Evolutionary conservation across 169 alveolate genomes (phyloP).

Genomic region (Perkinsus chesapeaki): DNA sequence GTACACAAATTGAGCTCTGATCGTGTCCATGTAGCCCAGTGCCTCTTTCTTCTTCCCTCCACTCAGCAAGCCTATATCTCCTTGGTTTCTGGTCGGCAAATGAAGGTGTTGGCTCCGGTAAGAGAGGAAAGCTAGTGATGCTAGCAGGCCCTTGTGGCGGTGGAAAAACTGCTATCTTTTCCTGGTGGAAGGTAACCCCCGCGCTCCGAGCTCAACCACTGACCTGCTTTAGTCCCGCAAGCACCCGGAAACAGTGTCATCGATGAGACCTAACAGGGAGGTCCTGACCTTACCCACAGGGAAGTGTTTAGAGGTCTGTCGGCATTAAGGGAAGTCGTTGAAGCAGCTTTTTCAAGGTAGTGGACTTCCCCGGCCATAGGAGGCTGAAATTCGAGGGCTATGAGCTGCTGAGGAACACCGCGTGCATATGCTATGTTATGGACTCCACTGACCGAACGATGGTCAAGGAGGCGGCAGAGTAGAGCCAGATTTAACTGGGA

Average conservation of each 20-base stretch:
- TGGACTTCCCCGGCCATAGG: background rate
- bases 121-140: background rate
- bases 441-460: background rate
- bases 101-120: background rate
- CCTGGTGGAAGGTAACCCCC: background rate
- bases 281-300: background rate
- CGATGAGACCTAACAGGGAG: background rate
- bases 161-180: background rate
- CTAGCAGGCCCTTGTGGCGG: background rate
- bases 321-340: background rate
- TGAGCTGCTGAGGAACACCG: background rate
- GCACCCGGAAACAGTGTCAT: background rate
- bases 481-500: background rate
- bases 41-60: too few relatives aligned
- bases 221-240: background rate
- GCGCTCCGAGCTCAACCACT: too few relatives aligned
- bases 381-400: background rate
- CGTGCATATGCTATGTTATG: background rate
- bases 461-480: background rate
- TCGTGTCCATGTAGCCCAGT: too few relatives aligned
- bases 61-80: background rate
- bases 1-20: too few relatives aligned
- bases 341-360: background rate
- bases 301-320: background rate
- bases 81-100: background rate